These are phyloP conservation scores for Leccinum huronense DNA, from an alignment of 1,284 basidiomycete genomes.

Conservation along the genomic window DNA sequence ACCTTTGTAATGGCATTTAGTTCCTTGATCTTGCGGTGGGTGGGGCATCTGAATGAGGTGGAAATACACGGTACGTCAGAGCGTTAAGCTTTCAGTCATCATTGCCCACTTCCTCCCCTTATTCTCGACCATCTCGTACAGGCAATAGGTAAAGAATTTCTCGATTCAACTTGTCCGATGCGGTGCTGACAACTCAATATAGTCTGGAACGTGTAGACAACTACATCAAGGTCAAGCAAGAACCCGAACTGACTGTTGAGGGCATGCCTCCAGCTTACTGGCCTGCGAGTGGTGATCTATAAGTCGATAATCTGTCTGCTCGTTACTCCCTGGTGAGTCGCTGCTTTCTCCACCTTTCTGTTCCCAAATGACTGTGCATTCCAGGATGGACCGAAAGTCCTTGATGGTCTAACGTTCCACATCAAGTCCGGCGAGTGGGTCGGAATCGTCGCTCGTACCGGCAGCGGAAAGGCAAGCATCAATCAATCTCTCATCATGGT, in stretches of 20 bases:
- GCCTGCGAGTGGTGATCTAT: background rate
- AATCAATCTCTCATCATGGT: background rate
- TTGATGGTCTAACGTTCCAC: background rate
- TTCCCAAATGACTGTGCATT: background rate
- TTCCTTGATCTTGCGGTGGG: conserved; percentile 52
- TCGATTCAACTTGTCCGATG: no score
- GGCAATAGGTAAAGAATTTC: conserved; percentile 1
- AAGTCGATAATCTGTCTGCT: conserved; percentile 6
- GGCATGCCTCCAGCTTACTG: conserved; percentile 1
- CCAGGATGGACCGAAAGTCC: conserved; percentile 6
- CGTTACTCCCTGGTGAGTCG: conserved; percentile 1
- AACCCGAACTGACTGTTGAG: background rate
- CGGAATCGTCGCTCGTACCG: conserved; percentile 5
- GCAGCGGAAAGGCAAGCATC: conserved; percentile 7
- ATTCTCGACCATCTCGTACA: background rate
- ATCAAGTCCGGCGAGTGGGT: conserved; percentile 5
- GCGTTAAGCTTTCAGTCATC: background rate
- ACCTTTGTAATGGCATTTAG: conserved; percentile 48
- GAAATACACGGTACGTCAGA: conserved; percentile 53
- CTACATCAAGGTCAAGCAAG: conserved; percentile 2
- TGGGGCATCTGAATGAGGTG: conserved; percentile 54
- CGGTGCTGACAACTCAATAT: background rate
- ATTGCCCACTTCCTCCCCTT: background rate
- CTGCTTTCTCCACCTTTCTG: background rate
- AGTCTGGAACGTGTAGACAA: conserved; percentile 2